Evolutionary conservation across 2,329 filamentous ascomycete species (phyloP).

Genomic region (Cladophialophora bantiana): DNA sequence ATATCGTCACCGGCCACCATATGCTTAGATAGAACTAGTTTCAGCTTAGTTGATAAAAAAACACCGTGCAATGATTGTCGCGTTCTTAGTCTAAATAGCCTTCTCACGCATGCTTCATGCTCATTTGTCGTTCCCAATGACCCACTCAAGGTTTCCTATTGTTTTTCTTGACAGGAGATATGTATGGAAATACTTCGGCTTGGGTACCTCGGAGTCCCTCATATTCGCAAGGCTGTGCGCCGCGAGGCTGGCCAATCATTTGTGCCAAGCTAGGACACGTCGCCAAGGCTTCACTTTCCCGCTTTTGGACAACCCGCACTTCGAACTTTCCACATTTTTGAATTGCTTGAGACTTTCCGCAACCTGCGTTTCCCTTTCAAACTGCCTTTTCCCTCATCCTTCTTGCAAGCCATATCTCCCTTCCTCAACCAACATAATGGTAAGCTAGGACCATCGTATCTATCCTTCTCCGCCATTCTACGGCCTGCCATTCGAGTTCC

Average conservation of each 20-base stretch:
- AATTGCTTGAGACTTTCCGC: conserved; percentile 11
- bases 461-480: conserved; percentile 2
- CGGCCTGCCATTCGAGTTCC: conserved; percentile 1
- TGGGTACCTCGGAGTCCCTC: background rate
- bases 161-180: background rate
- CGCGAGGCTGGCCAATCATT: background rate
- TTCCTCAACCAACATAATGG: conserved; percentile 29
- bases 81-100: background rate
- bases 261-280: background rate
- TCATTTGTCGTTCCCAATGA: background rate
- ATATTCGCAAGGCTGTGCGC: background rate
- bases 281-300: conserved; percentile 24
- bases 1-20: background rate
- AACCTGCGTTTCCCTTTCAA: conserved; percentile 4
- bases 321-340: conserved; percentile 21
- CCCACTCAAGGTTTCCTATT: background rate
- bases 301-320: conserved; percentile 16
- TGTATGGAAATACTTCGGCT: background rate
- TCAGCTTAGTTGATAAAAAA: conserved; percentile 9
- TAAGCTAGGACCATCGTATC: conserved; percentile 32
- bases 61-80: background rate
- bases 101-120: no score
- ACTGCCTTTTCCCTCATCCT: conserved; percentile 2
- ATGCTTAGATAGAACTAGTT: conserved; percentile 28
- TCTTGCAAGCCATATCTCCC: background rate